These are phyloP conservation scores for Xylariaceae sp. DNA, from an alignment of 2,329 filamentous ascomycete species.

Conservation along the genomic window DNA sequence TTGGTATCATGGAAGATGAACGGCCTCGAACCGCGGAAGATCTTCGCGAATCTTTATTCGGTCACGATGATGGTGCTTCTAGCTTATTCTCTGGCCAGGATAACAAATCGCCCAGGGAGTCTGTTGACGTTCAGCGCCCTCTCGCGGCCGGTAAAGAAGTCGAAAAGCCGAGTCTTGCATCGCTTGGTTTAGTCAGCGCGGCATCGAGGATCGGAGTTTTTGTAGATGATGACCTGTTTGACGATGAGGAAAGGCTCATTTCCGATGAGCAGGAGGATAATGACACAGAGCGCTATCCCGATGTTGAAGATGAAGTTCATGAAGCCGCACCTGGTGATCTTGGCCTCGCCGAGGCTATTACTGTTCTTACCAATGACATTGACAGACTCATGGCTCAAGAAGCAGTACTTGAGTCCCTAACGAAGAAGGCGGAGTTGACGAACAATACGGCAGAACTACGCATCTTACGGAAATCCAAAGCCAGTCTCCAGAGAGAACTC, in stretches of 20 bases:
- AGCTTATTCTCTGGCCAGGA: slow-evolving; percentile 52
- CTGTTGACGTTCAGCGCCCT: slow-evolving; percentile 36
- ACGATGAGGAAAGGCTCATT: slow-evolving; percentile 78
- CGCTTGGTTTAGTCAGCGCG: slow-evolving; percentile 82
- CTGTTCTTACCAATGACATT: slow-evolving; percentile 81
- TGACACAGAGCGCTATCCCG: slow-evolving; percentile 51
- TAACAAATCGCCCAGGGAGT: slow-evolving; percentile 49
- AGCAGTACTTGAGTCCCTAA: slow-evolving; percentile 84
- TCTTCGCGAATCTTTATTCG: slow-evolving; percentile 63
- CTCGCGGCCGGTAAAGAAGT: slow-evolving; percentile 40
- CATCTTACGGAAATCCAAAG: slow-evolving; percentile 88
- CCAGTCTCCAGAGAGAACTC: slow-evolving; percentile 88
- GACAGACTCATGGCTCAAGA: slow-evolving; percentile 85
- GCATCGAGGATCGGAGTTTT: slow-evolving; percentile 90
- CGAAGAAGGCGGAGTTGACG: slow-evolving; percentile 89
- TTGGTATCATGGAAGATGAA: slow-evolving; percentile 83
- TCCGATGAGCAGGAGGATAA: slow-evolving; percentile 81
- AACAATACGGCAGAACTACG: slow-evolving; percentile 93
- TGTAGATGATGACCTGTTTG: slow-evolving; percentile 86
- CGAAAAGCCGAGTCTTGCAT: slow-evolving; percentile 82
- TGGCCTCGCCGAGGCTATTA: slow-evolving; percentile 88
- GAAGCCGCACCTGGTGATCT: slow-evolving; percentile 93
- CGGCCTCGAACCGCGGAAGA: slow-evolving; percentile 61
- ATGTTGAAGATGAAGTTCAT: slow-evolving; percentile 77
- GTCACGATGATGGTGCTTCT: slow-evolving; percentile 47